Conservation (phyloP, 2,329 filamentous ascomycete species). For the Conoideocrella luteorostrata region DNA sequence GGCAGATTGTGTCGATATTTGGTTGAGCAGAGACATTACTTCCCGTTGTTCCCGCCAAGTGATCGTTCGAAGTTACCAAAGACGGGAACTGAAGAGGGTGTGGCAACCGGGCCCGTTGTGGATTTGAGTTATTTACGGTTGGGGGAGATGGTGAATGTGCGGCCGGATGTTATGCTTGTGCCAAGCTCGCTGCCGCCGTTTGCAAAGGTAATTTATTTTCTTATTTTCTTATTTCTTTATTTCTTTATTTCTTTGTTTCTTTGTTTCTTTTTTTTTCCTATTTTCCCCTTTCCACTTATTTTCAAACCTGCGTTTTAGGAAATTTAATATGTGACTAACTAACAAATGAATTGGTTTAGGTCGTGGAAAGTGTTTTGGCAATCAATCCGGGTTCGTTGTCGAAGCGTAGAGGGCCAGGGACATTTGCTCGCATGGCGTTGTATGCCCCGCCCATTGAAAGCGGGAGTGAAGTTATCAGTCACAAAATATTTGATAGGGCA, state of each 20-base stretch:
- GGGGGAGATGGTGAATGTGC: constrained; percentile 81
- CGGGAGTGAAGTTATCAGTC: constrained; percentile 57
- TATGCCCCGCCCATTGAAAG: constrained; percentile 57
- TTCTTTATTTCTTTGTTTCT: neutral
- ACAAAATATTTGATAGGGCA: constrained; percentile 74
- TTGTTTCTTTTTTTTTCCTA: neutral
- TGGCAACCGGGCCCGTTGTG: constrained; percentile 68
- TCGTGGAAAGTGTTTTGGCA: constrained; percentile 81
- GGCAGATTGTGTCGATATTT: constrained; percentile 69
- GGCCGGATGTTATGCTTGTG: constrained; percentile 76
- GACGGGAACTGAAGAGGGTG: constrained; percentile 51
- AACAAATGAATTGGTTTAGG: constrained; percentile 42
- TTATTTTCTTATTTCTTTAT: neutral
- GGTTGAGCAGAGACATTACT: constrained; percentile 86
- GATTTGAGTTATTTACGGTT: constrained; percentile 82
- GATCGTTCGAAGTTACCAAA: constrained; percentile 61
- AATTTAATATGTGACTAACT: too few relatives aligned
- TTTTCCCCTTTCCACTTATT: neutral
- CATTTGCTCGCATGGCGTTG: constrained; percentile 74
- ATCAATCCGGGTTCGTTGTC: constrained; percentile 88
- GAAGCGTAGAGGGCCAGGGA: constrained; percentile 77
- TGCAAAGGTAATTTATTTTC: constrained; percentile 60
- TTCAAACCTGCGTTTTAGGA: too few relatives aligned
- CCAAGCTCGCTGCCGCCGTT: constrained; percentile 82
- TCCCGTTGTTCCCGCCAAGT: constrained; percentile 78